phyloP scores from a whole-genome alignment of 352 stramenopile genomes.

The Pseudoperonospora humuli region DNA sequence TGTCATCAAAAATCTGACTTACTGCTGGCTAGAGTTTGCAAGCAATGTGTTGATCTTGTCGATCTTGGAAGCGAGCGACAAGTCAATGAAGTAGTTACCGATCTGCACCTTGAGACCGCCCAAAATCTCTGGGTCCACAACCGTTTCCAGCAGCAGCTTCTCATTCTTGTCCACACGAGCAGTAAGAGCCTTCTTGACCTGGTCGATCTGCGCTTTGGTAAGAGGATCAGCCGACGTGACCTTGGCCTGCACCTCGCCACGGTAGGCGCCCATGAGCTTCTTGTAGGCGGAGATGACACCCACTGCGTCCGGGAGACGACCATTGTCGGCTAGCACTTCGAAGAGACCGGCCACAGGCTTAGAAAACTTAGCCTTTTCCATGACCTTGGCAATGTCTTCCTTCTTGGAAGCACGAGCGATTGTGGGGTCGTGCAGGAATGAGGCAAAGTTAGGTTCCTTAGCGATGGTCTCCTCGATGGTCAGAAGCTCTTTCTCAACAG shows the following conservation, averaged over 20 bases:
- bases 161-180: slow-evolving; percentile 84
- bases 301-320: slow-evolving; percentile 84
- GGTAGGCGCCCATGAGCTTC: slow-evolving; percentile 93
- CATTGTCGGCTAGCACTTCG: slow-evolving; percentile 94
- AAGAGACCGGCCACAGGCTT: slow-evolving; percentile 93
- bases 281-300: slow-evolving; percentile 87
- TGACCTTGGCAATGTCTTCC: slow-evolving; percentile 86
- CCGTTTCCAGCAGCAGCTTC: slow-evolving; percentile 87
- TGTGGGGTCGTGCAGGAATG: slow-evolving; percentile 95
- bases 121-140: slow-evolving; percentile 92
- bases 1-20: slow-evolving; percentile 12
- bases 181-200: slow-evolving; percentile 90
- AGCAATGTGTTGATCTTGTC: slow-evolving; percentile 90
- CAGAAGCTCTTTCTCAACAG: slow-evolving; percentile 87
- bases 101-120: slow-evolving; percentile 96
- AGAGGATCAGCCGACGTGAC: slow-evolving; percentile 94
- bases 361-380: slow-evolving; percentile 88
- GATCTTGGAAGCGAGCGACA: slow-evolving; percentile 93
- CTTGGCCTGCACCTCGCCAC: slow-evolving; percentile 92
- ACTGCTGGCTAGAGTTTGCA: slow-evolving; percentile 52
- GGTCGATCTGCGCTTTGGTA: slow-evolving; percentile 87
- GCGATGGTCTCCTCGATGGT: slow-evolving; percentile 70
- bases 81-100: slow-evolving; percentile 96
- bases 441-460: slow-evolving; percentile 85
- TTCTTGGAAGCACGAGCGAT: slow-evolving; percentile 93